phyloP scores from a whole-genome alignment of 371 early-diverging fungal species.

The Mucor ambiguus region DNA sequence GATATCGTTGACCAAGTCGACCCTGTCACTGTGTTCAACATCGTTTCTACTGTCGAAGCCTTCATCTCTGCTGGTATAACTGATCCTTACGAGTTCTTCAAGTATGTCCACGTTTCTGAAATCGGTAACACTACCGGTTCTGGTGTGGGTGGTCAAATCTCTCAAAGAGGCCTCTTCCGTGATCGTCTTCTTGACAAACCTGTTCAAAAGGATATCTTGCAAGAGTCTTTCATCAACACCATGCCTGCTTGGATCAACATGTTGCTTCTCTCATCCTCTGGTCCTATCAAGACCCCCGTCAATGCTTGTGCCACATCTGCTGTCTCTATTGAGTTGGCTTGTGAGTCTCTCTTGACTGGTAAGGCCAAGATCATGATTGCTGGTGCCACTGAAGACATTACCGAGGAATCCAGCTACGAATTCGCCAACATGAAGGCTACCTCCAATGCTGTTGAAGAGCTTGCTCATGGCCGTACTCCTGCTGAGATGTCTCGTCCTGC shows the following conservation, averaged over 20 bases:
- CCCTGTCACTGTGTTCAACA: conserved; percentile 83
- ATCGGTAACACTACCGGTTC: conserved; percentile 92
- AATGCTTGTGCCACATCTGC: conserved; percentile 96
- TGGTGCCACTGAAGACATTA: conserved; percentile 94
- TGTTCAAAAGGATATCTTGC: conserved; percentile 93
- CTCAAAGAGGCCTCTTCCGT: conserved; percentile 81
- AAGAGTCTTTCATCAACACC: conserved; percentile 95
- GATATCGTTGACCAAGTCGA: conserved; percentile 94
- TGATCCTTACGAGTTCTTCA: conserved; percentile 97
- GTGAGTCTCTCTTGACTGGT: conserved; percentile 88
- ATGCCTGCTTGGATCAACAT: conserved; percentile 98
- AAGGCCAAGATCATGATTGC: conserved; percentile 95
- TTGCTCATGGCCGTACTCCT: conserved; percentile 87
- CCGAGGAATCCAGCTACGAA: conserved; percentile 93
- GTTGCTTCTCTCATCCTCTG: conserved; percentile 91
- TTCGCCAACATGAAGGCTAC: conserved; percentile 99
- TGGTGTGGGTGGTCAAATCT: conserved; percentile 85
- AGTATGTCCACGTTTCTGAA: conserved; percentile 94
- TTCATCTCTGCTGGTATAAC: conserved; percentile 91
- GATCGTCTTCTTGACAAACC: conserved; percentile 82
- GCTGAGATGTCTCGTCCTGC: conserved; percentile 93
- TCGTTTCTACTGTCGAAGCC: conserved; percentile 94
- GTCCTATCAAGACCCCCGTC: conserved; percentile 96
- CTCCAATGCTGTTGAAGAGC: conserved; percentile 82
- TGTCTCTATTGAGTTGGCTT: conserved; percentile 91